Percentiles rank a stretch among this genome's conserved stretches.
These are phyloP conservation scores for Bertia moriformis DNA, from an alignment of 2,329 filamentous ascomycete genomes.

Conservation along the genomic window DNA sequence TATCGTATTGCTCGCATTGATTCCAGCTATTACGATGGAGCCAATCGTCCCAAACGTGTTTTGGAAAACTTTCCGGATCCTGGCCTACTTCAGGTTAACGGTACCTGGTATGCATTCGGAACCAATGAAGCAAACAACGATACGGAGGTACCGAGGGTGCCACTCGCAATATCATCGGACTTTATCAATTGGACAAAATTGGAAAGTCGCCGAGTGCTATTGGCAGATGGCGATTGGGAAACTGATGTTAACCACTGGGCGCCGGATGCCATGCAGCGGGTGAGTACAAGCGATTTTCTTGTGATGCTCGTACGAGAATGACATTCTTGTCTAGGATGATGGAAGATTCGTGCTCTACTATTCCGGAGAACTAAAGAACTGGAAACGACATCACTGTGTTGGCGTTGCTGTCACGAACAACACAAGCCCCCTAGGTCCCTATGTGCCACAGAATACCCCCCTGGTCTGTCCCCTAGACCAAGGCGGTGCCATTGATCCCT, in stretches of 20 bases:
- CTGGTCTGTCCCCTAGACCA: neutral
- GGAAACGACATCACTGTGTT: neutral
- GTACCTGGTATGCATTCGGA: neutral
- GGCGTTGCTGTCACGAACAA: neutral
- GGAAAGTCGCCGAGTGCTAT: neutral
- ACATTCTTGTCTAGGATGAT: neutral
- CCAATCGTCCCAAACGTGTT: neutral
- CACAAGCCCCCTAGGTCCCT: neutral
- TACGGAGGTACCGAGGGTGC: neutral
- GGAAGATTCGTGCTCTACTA: neutral
- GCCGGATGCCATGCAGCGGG: neutral
- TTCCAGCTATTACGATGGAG: neutral
- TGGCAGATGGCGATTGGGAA: neutral
- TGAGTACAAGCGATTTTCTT: too few species aligned
- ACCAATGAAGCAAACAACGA: neutral
- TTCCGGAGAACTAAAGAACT: neutral
- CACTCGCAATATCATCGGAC: neutral
- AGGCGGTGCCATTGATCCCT: constrained; percentile 1
- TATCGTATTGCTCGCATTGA: too few species aligned
- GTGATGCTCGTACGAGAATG: too few species aligned
- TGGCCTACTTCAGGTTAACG: neutral
- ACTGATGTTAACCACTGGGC: neutral
- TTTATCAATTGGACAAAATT: neutral
- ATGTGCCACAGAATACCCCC: neutral
- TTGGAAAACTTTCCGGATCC: neutral